phyloP scores from a whole-genome alignment of 176 grass and related monocot species.

The Aegilops umbellulata region DNA sequence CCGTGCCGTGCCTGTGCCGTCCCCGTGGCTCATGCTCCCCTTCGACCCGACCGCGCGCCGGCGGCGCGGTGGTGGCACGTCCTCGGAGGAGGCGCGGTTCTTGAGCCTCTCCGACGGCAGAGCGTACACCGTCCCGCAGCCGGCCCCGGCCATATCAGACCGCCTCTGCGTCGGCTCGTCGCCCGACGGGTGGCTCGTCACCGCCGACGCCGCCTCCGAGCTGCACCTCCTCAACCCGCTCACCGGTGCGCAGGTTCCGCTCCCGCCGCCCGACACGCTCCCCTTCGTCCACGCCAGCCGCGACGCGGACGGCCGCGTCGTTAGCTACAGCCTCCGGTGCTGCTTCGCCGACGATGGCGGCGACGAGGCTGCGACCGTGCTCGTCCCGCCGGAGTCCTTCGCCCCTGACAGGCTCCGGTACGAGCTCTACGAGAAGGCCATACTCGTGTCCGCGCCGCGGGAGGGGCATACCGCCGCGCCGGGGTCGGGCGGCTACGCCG shows the following conservation, averaged over 20 bases:
- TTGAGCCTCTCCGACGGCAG: conserved; percentile 41
- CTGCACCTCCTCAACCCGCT: conserved; percentile 50
- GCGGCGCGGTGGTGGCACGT: background rate
- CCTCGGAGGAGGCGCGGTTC: conserved; percentile 29
- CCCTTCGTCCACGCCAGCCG: conserved; percentile 28
- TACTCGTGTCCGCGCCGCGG: conserved; percentile 25
- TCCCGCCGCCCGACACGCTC: conserved; percentile 40
- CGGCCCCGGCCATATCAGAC: conserved; percentile 15
- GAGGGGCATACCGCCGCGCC: background rate
- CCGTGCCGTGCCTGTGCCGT: background rate
- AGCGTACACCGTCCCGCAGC: conserved; percentile 35
- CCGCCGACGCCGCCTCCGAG: conserved; percentile 38
- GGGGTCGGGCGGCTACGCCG: conserved; percentile 22
- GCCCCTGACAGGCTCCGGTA: conserved; percentile 38
- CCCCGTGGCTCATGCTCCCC: conserved; percentile 66
- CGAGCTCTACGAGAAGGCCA: conserved; percentile 55
- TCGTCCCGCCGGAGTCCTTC: conserved; percentile 25
- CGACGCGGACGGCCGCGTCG: conserved; percentile 2
- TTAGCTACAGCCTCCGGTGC: conserved; percentile 16
- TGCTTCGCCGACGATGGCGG: background rate
- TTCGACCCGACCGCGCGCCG: background rate
- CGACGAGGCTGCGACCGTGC: background rate
- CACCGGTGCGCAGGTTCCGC: conserved; percentile 27
- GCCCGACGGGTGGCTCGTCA: conserved; percentile 48
- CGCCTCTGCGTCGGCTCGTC: conserved; percentile 41